phyloP scores from a whole-genome alignment of 2,329 filamentous ascomycete genomes.

The Ceratocystiopsis minuta region DNA sequence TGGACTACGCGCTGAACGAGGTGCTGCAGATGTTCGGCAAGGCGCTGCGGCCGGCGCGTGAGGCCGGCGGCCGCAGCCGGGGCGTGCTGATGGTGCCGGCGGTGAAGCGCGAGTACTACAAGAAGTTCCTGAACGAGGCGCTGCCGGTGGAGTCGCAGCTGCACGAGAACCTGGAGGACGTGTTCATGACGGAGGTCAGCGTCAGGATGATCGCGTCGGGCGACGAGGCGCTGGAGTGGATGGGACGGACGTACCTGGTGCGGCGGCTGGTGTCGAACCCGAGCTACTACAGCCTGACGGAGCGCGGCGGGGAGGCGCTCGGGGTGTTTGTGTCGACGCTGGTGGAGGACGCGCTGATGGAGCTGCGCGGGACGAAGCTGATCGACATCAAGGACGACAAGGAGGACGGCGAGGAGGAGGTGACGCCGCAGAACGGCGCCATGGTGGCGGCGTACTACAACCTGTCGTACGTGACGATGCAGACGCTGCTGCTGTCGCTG shows the following conservation, averaged over 20 bases:
- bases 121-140: constrained; percentile 94
- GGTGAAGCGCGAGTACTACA: constrained; percentile 94
- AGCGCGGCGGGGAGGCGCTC: constrained; percentile 80
- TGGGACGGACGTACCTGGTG: constrained; percentile 97
- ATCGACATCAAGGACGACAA: constrained; percentile 92
- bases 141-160: constrained; percentile 90
- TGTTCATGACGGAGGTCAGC: constrained; percentile 92
- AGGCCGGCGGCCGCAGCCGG: constrained; percentile 64
- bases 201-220: constrained; percentile 90
- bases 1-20: constrained; percentile 89
- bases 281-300: constrained; percentile 82
- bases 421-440: constrained; percentile 80
- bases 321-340: constrained; percentile 87
- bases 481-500: constrained; percentile 87
- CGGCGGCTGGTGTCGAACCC: constrained; percentile 85
- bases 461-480: constrained; percentile 98
- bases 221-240: constrained; percentile 96
- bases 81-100: constrained; percentile 94
- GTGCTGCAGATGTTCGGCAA: constrained; percentile 97
- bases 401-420: constrained; percentile 60
- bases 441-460: constrained; percentile 99
- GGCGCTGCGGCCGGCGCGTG: constrained; percentile 59
- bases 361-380: constrained; percentile 82
- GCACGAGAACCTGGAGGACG: constrained; percentile 80
- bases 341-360: constrained; percentile 80